A percentile compares a stretch with the other conserved stretches of the same genome.
Evolutionary conservation across 1,284 basidiomycete genomes (phyloP).

Genomic region (Gymnopus androsaceus): DNA sequence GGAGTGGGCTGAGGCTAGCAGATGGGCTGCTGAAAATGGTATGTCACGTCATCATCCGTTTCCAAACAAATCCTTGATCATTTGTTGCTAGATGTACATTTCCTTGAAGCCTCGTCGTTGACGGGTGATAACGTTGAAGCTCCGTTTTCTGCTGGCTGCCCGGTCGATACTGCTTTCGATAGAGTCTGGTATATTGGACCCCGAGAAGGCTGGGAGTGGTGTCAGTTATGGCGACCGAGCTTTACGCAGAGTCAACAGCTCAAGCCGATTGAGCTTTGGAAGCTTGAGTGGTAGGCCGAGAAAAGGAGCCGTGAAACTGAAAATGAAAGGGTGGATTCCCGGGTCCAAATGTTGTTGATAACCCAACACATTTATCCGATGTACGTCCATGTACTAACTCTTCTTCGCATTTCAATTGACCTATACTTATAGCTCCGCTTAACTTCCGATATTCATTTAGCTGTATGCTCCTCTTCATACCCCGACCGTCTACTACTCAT

Average conservation of each 20-base stretch:
- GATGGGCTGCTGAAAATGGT: conserved; percentile 96
- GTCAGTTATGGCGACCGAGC: conserved; percentile 96
- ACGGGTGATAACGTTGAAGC: conserved; percentile 93
- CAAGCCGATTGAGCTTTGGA: conserved; percentile 79
- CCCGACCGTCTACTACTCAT: conserved; percentile 29
- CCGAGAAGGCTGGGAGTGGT: conserved; percentile 90
- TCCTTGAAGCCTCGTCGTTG: conserved; percentile 90
- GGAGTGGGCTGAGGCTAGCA: conserved; percentile 90
- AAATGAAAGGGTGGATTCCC: conserved; percentile 59
- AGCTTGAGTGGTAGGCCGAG: conserved; percentile 66
- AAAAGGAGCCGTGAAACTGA: conserved; percentile 59
- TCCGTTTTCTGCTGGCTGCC: conserved; percentile 89
- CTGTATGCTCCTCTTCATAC: conserved; percentile 23
- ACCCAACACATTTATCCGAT: neutral
- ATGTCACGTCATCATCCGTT: conserved; percentile 20
- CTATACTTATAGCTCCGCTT: no score
- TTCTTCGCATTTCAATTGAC: neutral
- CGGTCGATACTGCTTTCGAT: conserved; percentile 91
- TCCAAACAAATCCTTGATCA: conserved; percentile 8
- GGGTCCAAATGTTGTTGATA: conserved; percentile 55
- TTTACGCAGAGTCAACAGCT: conserved; percentile 82
- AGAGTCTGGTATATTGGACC: conserved; percentile 89
- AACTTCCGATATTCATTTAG: no score
- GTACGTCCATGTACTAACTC: neutral
- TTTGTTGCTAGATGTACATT: conserved; percentile 71